Evolutionary conservation across 169 alveolate genomes (phyloP).

Genomic region (Eimeria brunetti): DNA sequence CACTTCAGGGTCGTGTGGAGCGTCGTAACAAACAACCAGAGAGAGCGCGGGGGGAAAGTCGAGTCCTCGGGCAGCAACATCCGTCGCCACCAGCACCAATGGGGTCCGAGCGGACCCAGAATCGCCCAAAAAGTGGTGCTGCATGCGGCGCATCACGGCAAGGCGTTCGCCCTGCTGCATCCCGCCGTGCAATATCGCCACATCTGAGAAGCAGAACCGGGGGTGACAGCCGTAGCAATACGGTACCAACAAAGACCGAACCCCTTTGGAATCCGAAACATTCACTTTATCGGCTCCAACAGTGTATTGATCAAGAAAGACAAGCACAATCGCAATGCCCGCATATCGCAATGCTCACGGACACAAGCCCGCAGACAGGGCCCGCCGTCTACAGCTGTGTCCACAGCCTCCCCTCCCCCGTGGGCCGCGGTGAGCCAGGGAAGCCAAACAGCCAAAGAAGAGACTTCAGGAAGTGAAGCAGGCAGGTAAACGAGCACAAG

Average conservation of each 20-base stretch:
- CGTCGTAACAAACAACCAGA: conserved; percentile 94
- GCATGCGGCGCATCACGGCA: conserved; percentile 77
- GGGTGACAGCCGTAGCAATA: neutral
- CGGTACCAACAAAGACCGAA: neutral
- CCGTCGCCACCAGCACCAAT: conserved; percentile 77
- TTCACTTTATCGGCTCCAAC: neutral
- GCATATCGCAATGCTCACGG: neutral
- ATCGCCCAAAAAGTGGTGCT: conserved; percentile 66
- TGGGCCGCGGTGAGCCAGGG: neutral
- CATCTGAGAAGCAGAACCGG: conserved; percentile 47
- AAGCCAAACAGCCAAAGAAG: neutral
- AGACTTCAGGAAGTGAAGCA: neutral
- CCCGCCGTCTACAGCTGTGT: neutral
- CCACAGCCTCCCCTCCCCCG: neutral
- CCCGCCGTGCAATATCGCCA: conserved; percentile 78
- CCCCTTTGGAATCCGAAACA: neutral
- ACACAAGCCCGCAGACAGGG: neutral
- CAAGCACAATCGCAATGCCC: neutral
- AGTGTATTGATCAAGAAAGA: neutral
- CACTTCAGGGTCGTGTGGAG: conserved; percentile 90
- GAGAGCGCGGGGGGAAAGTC: conserved; percentile 93
- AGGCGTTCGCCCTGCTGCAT: conserved; percentile 78
- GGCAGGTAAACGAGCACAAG: neutral
- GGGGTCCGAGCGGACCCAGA: conserved; percentile 54
- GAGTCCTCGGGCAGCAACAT: conserved; percentile 82